A percentile compares a stretch with the other conserved stretches of the same genome.
Evolutionary conservation across 1,139 yeast genomes (phyloP).

Genomic region (Candida pseudoviswanathii): DNA sequence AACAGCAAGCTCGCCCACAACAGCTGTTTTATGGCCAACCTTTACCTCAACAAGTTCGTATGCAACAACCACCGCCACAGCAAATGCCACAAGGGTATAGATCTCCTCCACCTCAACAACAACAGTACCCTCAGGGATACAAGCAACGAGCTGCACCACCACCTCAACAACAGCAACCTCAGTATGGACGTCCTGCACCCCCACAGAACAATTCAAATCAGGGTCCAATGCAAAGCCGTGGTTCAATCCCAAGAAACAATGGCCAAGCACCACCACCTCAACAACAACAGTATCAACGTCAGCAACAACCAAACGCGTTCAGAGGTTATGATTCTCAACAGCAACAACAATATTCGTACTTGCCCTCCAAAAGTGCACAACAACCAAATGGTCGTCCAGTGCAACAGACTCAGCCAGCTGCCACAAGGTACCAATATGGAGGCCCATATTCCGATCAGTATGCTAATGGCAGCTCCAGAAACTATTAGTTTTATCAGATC

Average conservation of each 20-base stretch:
- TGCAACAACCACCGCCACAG: slow-evolving; percentile 8
- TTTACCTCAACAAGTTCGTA: slow-evolving; percentile 1
- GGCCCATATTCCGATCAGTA: slow-evolving; percentile 12
- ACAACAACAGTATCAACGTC: slow-evolving; percentile 6
- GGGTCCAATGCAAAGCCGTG: slow-evolving; percentile 5
- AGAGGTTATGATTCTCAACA: slow-evolving; percentile 12
- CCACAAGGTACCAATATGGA: neutral
- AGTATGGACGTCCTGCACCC: slow-evolving; percentile 10
- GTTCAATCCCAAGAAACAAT: slow-evolving; percentile 7
- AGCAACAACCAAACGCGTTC: slow-evolving; percentile 8
- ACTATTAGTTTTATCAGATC: slow-evolving; percentile 6
- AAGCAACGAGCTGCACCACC: slow-evolving; percentile 9
- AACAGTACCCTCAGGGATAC: slow-evolving; percentile 6
- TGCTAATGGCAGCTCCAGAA: slow-evolving; percentile 12
- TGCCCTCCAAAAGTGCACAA: neutral
- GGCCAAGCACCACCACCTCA: slow-evolving; percentile 3
- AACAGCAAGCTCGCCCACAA: slow-evolving; percentile 3
- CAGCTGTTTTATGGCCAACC: slow-evolving; percentile 5
- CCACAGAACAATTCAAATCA: slow-evolving; percentile 16
- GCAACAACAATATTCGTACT: slow-evolving; percentile 11
- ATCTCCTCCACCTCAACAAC: neutral
- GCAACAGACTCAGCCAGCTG: neutral
- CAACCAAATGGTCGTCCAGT: neutral
- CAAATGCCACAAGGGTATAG: no score
- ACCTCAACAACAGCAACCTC: slow-evolving; percentile 12